phyloP scores from a whole-genome alignment of 192 early-diverging fungal species.

The Rhizophagus clarus region DNA sequence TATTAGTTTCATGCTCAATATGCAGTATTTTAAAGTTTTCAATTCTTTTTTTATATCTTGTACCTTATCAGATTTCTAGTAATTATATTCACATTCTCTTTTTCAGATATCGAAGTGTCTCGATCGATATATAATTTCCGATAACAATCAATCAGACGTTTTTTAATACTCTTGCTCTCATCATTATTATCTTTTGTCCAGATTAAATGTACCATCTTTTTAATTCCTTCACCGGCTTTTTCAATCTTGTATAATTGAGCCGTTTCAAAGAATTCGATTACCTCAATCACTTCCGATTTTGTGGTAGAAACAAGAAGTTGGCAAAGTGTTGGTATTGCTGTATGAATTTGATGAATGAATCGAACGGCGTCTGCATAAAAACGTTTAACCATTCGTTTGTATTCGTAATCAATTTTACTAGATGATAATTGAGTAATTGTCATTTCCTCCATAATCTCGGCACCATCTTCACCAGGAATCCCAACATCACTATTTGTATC shows the following conservation, averaged over 20 bases:
- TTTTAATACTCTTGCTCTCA: slow-evolving; percentile 71
- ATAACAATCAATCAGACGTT: slow-evolving; percentile 80
- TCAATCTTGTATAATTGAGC: slow-evolving; percentile 87
- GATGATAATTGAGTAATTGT: slow-evolving; percentile 37
- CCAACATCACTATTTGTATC: slow-evolving; percentile 35
- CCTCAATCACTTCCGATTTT: slow-evolving; percentile 93
- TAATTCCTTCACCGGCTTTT: slow-evolving; percentile 78
- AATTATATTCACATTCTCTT: slow-evolving; percentile 66
- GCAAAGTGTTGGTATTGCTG: slow-evolving; percentile 72
- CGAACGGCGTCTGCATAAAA: slow-evolving; percentile 89
- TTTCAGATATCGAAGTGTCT: slow-evolving; percentile 50
- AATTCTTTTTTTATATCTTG: neutral
- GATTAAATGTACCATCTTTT: slow-evolving; percentile 94
- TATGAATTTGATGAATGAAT: slow-evolving; percentile 83
- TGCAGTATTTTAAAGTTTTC: neutral
- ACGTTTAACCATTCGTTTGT: slow-evolving; percentile 64
- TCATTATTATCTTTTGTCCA: slow-evolving; percentile 76
- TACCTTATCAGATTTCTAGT: slow-evolving; percentile 69
- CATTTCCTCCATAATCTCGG: slow-evolving; percentile 36
- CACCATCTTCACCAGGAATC: slow-evolving; percentile 39
- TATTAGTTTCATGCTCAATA: neutral
- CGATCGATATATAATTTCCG: slow-evolving; percentile 75
- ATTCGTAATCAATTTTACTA: too few species aligned
- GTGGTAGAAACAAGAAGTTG: slow-evolving; percentile 86
- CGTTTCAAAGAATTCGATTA: slow-evolving; percentile 92